Percentiles rank a stretch among this genome's conserved stretches.
These are phyloP conservation scores for Penicillium maclennaniae DNA, from an alignment of 495 filamentous ascomycete genomes.

Conservation along the genomic window DNA sequence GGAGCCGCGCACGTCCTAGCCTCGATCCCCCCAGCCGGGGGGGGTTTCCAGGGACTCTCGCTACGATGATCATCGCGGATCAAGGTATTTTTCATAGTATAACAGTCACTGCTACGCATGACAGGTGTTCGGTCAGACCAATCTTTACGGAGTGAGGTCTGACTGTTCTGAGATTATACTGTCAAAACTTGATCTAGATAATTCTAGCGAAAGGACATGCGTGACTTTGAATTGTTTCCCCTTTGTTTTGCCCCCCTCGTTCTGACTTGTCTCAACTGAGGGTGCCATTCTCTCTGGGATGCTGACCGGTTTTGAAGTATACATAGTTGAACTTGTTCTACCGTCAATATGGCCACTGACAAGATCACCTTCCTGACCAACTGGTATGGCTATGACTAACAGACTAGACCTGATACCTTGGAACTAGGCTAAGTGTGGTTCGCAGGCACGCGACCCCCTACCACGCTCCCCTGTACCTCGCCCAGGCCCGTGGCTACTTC, in stretches of 20 bases:
- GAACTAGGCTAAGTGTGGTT: conserved; percentile 24
- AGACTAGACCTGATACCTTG: neutral
- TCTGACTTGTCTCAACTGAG: conserved; percentile 14
- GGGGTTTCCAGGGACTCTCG: conserved; percentile 24
- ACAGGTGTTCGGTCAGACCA: conserved; percentile 50
- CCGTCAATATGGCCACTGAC: conserved; percentile 61
- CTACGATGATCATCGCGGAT: conserved; percentile 35
- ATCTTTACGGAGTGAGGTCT: conserved; percentile 5
- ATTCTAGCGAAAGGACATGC: conserved; percentile 81
- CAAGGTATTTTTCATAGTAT: conserved; percentile 57
- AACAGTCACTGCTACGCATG: conserved; percentile 53
- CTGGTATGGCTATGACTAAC: conserved; percentile 44
- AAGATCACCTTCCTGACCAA: conserved; percentile 74
- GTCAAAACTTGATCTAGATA: conserved; percentile 80
- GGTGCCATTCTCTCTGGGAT: conserved; percentile 10
- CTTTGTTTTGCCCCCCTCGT: conserved; percentile 20
- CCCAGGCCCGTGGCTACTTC: conserved; percentile 67
- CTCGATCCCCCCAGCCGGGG: conserved; percentile 1
- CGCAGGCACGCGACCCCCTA: conserved; percentile 68
- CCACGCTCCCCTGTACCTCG: conserved; percentile 67
- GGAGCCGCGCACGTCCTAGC: conserved; percentile 31
- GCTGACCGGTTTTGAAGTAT: conserved; percentile 18
- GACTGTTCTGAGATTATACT: conserved; percentile 64
- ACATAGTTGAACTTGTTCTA: conserved; percentile 16
- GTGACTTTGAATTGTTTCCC: conserved; percentile 53